These are phyloP conservation scores for Tulasnella sp. DNA, from an alignment of 768 basidiomycete genomes.

Conservation along the genomic window DNA sequence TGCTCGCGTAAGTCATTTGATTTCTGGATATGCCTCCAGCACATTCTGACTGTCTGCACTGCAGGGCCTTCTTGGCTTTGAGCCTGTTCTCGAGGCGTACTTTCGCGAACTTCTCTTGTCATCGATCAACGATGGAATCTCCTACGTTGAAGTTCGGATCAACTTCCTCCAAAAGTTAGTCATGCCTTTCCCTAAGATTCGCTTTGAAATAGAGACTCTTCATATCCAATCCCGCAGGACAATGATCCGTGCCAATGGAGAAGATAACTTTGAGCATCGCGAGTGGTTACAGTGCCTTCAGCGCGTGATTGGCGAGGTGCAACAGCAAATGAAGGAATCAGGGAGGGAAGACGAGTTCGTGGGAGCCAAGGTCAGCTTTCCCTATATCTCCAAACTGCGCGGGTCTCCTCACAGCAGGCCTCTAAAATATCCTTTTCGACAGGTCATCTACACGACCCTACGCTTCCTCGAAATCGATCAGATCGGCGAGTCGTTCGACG, in stretches of 20 bases:
- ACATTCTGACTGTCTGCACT: not conserved
- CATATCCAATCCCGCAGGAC: slow-evolving; percentile 28
- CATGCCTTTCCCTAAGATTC: not conserved
- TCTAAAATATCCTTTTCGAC: not conserved
- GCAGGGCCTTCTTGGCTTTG: slow-evolving; percentile 36
- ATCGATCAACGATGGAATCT: slow-evolving; percentile 59
- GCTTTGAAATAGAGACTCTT: not conserved
- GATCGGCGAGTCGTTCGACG: slow-evolving; percentile 56
- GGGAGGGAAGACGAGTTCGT: slow-evolving; percentile 52
- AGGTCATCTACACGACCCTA: slow-evolving; percentile 65
- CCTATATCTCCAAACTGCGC: too few species aligned
- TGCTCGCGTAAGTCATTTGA: slow-evolving; percentile 32
- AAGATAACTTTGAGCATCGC: slow-evolving; percentile 45
- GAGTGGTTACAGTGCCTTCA: slow-evolving; percentile 46
- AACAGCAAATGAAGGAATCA: slow-evolving; percentile 37
- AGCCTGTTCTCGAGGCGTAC: slow-evolving; percentile 50
- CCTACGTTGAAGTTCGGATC: slow-evolving; percentile 56
- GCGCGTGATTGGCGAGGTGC: slow-evolving; percentile 41
- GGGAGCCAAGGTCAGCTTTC: slow-evolving; percentile 44
- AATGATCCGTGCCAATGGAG: slow-evolving; percentile 47
- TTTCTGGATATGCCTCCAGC: too few species aligned
- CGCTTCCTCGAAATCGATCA: slow-evolving; percentile 44
- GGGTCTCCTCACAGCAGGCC: not conserved
- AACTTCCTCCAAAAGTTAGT: slow-evolving; percentile 50
- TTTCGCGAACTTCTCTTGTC: slow-evolving; percentile 49